Base-by-base conservation (phyloP, 1,284 basidiomycete species). In the Pseudozyma sp. region DNA sequence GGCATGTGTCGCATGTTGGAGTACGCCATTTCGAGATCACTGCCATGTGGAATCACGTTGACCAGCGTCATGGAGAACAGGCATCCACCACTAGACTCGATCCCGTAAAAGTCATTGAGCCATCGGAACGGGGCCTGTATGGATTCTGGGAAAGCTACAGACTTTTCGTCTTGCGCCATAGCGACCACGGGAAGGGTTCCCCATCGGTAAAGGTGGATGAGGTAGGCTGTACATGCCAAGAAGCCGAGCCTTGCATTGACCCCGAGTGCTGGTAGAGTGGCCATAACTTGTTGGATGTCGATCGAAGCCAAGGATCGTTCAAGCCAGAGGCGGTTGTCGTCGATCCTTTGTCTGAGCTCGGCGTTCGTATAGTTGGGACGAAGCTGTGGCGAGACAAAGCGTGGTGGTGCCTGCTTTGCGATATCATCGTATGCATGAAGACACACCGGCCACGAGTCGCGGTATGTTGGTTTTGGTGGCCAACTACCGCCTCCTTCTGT, bases 1-100 rank as follows among this genome's bases (percentile, higher is more conserved):
- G 70, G 64, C 70, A 73, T 73, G 54, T 73, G 70, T 13, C 65
- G 60, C 70, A 73, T 73, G 61, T 73, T 73, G 61, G 70, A 64
- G 42, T 73, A 73, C 1, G 60, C 60, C 60, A 73, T 45, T 19
- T 73, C 70, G 33, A 55, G 51, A 0, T 49, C 24, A 11, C 61
- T 51, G 16, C 14, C 52, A 5, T 47, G 11, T 0, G 49, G 50
- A 11, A 67, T 43, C 37, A 73, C 57, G 40, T 73, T 73, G 65
- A 73, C 57, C n/a, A 73, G 46, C 13, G 70, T 73, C 70, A 73
- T 73, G 46, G 60, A 60, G 51, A 56, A 73, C 45, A 73, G 65
- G 31, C 70, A 73, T 8, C 70, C 70, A 44, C 70, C 70, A 46
- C 52, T 68, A 4, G 70, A 73, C 35, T 59, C 60, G 57, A 73